Conservation (phyloP, 768 basidiomycete species). For the Tulasnella sp. region DNA sequence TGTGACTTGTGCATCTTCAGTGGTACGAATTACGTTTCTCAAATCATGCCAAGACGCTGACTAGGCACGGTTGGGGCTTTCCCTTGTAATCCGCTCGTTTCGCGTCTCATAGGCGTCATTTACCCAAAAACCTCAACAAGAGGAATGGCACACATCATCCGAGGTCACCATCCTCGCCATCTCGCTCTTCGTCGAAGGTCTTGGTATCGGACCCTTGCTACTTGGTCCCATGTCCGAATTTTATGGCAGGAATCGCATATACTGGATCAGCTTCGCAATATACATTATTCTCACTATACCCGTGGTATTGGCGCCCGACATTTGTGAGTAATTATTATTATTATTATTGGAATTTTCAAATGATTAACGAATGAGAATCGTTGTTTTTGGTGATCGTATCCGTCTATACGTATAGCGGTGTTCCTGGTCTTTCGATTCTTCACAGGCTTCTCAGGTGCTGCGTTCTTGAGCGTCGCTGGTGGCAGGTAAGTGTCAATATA, state of each 20-base stretch:
- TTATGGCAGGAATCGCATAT: conserved; percentile 54
- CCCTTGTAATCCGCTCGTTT: not conserved
- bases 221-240: conserved; percentile 42
- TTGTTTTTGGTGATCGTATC: not conserved
- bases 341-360: not conserved
- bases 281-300: conserved; percentile 59
- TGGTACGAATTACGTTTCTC: conserved; percentile 22
- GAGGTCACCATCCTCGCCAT: conserved; percentile 42
- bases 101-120: conserved; percentile 38
- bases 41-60: not conserved
- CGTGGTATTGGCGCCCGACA: conserved; percentile 59
- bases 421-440: conserved; percentile 52
- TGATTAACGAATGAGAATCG: conserved; percentile 10
- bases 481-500: conserved; percentile 24
- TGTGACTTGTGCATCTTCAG: conserved; percentile 29
- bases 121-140: conserved; percentile 48
- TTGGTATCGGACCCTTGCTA: conserved; percentile 28
- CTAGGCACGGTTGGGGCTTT: too few species aligned
- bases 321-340: conserved; percentile 34
- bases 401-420: too few species aligned
- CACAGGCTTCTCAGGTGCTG: conserved; percentile 42
- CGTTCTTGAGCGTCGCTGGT: conserved; percentile 52
- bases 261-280: conserved; percentile 45
- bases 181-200: conserved; percentile 35
- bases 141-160: conserved; percentile 40